phyloP scores from a whole-genome alignment of 2,329 filamentous ascomycete species.

The Colletotrichum sp. region DNA sequence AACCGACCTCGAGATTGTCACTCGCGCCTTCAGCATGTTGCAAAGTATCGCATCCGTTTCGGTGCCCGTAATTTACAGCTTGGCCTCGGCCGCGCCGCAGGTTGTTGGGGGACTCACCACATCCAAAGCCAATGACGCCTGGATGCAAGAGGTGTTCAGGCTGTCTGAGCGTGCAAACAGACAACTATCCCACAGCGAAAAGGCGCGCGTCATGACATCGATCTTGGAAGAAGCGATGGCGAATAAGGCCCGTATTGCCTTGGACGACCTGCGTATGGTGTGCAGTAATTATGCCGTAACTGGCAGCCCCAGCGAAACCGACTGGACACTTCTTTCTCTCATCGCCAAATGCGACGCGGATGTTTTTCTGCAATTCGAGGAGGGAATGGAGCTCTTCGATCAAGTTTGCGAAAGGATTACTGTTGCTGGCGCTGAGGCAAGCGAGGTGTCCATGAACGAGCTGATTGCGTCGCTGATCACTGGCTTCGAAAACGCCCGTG shows the following conservation, averaged over 20 bases:
- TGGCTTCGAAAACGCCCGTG: slow-evolving; percentile 48
- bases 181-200: slow-evolving; percentile 19
- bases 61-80: slow-evolving; percentile 49
- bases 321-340: slow-evolving; percentile 48
- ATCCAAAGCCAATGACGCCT: slow-evolving; percentile 40
- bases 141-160: slow-evolving; percentile 43
- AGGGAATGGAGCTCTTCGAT: slow-evolving; percentile 43
- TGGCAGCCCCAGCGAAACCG: slow-evolving; percentile 29
- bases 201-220: slow-evolving; percentile 28
- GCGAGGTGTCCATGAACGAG: slow-evolving; percentile 29
- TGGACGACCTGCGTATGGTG: slow-evolving; percentile 44
- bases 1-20: slow-evolving; percentile 44
- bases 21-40: slow-evolving; percentile 44
- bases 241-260: slow-evolving; percentile 37
- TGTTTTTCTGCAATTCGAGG: slow-evolving; percentile 43
- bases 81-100: slow-evolving; percentile 37
- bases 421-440: slow-evolving; percentile 4
- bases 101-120: slow-evolving; percentile 39
- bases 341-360: slow-evolving; percentile 52
- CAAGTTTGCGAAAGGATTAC: slow-evolving; percentile 42
- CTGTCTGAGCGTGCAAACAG: slow-evolving; percentile 31
- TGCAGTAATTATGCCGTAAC: slow-evolving; percentile 47
- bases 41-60: slow-evolving; percentile 36
- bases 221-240: slow-evolving; percentile 38
- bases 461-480: slow-evolving; percentile 48